phyloP scores from a whole-genome alignment of 2,329 filamentous ascomycete genomes.

The Cercospora sp. region DNA sequence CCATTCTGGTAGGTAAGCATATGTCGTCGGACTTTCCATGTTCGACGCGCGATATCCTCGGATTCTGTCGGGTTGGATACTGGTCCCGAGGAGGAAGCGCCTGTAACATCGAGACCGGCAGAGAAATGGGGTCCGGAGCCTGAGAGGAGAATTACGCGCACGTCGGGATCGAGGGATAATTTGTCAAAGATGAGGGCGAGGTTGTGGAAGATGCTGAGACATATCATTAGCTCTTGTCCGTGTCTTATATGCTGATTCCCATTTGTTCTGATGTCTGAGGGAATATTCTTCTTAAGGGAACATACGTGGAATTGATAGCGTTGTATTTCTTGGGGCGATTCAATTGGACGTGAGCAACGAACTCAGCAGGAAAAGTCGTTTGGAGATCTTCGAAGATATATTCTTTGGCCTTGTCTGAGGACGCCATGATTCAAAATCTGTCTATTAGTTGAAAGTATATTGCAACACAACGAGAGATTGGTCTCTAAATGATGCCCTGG shows the following conservation, averaged over 20 bases:
- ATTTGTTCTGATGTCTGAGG: too few relatives aligned
- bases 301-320: slow-evolving; percentile 61
- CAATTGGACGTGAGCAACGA: slow-evolving; percentile 85
- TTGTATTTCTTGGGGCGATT: slow-evolving; percentile 85
- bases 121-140: slow-evolving; percentile 84
- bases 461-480: background rate
- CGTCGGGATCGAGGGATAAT: slow-evolving; percentile 69
- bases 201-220: slow-evolving; percentile 75
- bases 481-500: background rate
- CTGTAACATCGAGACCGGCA: slow-evolving; percentile 67
- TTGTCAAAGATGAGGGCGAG: slow-evolving; percentile 68
- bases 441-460: background rate
- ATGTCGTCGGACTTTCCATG: slow-evolving; percentile 58
- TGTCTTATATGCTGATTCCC: too few relatives aligned
- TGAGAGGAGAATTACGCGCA: slow-evolving; percentile 76
- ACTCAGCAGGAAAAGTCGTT: slow-evolving; percentile 62
- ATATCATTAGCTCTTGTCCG: background rate
- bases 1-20: slow-evolving; percentile 77
- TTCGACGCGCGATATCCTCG: slow-evolving; percentile 25
- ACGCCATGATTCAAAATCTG: background rate
- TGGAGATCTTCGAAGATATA: slow-evolving; percentile 39
- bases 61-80: slow-evolving; percentile 13
- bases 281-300: too few relatives aligned
- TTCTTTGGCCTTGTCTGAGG: background rate
- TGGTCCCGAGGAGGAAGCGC: slow-evolving; percentile 20